Percentiles rank a stretch among this genome's conserved stretches.
phyloP scores from a whole-genome alignment of 192 early-diverging fungal species.

The Allomyces macrogynus region DNA sequence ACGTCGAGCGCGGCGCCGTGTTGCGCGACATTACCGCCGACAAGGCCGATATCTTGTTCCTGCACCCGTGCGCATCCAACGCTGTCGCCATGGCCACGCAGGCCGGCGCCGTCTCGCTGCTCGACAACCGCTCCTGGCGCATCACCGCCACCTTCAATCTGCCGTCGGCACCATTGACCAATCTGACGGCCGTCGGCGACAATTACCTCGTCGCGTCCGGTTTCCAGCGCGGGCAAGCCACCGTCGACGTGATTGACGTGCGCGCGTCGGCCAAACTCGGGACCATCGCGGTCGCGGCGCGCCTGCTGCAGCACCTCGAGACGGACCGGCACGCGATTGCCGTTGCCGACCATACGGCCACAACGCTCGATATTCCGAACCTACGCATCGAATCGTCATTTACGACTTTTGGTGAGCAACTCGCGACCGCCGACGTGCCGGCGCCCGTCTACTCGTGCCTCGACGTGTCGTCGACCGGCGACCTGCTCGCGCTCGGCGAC shows the following conservation, averaged over 20 bases:
- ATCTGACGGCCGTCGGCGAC: background rate
- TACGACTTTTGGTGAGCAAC: background rate
- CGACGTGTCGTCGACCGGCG: constrained; percentile 58
- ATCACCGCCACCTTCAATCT: background rate
- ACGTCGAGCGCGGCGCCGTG: background rate
- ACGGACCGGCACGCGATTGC: background rate
- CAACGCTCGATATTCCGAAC: background rate
- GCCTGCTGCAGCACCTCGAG: background rate
- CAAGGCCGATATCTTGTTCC: background rate
- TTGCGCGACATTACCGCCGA: background rate
- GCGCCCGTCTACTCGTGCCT: constrained; percentile 9
- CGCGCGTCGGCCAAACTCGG: background rate
- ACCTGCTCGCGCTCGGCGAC: constrained; percentile 56
- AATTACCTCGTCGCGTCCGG: background rate
- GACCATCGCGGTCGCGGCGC: background rate
- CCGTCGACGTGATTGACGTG: background rate
- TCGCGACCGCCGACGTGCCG: background rate
- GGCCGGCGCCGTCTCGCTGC: background rate
- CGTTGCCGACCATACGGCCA: background rate
- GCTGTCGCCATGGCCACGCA: background rate
- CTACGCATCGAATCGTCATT: background rate
- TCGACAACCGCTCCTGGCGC: background rate
- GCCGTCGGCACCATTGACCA: background rate
- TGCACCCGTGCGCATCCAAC: background rate
- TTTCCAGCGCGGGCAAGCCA: background rate